A percentile compares a stretch with the other conserved stretches of the same genome.
Evolutionary conservation across 2,329 filamentous ascomycete genomes (phyloP).

Genomic region (Daldinia eschscholtzii): DNA sequence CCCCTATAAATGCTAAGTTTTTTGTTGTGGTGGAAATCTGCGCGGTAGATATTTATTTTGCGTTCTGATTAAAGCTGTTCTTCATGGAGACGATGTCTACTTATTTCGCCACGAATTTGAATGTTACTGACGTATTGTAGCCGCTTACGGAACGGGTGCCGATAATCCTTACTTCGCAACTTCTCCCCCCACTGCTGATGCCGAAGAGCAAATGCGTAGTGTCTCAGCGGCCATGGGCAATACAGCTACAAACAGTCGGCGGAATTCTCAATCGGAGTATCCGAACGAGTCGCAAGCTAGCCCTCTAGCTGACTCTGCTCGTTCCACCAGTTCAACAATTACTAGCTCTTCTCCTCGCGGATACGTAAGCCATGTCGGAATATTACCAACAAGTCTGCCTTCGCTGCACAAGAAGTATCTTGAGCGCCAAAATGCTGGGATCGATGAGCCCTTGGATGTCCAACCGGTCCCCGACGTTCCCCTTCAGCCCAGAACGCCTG

Average conservation of each 20-base stretch:
- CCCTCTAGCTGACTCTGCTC: constrained; percentile 66
- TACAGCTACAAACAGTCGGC: constrained; percentile 34
- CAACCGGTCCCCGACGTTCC: constrained; percentile 64
- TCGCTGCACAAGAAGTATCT: constrained; percentile 93
- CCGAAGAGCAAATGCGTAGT: constrained; percentile 66
- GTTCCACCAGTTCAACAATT: constrained; percentile 65
- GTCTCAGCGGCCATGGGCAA: constrained; percentile 66
- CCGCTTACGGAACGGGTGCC: constrained; percentile 59
- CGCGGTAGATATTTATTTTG: neutral
- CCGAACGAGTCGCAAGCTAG: constrained; percentile 58
- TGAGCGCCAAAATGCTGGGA: constrained; percentile 73
- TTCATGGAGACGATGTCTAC: neutral
- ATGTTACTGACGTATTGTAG: constrained; percentile 54
- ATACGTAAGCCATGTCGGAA: constrained; percentile 86
- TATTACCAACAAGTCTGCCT: constrained; percentile 90
- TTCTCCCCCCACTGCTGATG: constrained; percentile 62
- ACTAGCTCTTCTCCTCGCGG: constrained; percentile 64
- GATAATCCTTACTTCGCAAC: constrained; percentile 60
- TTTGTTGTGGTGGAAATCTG: neutral
- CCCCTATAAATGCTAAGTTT: neutral
- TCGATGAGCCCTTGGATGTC: constrained; percentile 59
- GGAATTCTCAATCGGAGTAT: constrained; percentile 35
- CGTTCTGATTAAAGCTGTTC: neutral
- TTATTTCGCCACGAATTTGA: constrained; percentile 6
- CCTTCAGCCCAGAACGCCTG: constrained; percentile 68